phyloP scores from a whole-genome alignment of 1,284 basidiomycete species.

The Ceratobasidium sp. region DNA sequence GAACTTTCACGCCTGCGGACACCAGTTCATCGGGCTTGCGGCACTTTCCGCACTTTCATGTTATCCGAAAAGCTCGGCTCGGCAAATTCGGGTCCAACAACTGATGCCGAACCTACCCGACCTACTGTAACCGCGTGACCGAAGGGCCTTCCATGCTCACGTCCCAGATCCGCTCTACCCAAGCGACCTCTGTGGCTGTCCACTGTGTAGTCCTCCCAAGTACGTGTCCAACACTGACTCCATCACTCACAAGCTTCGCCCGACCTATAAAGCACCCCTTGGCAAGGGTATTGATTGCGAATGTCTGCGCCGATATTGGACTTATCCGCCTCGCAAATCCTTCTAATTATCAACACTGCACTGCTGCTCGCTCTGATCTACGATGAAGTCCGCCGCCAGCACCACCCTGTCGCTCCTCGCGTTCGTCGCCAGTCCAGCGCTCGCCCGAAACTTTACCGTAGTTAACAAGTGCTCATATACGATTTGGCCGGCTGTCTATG shows the following conservation, averaged over 20 bases:
- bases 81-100: neutral
- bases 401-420: constrained; percentile 50
- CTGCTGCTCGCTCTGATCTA: constrained; percentile 32
- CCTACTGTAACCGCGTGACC: neutral
- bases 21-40: neutral
- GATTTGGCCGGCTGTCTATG: constrained; percentile 48
- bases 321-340: constrained; percentile 11
- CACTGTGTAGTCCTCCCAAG: neutral
- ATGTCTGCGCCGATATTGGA: constrained; percentile 9
- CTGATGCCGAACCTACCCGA: neutral
- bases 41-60: neutral
- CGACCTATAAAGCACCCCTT: neutral
- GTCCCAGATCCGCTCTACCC: neutral
- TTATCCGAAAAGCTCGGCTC: constrained; percentile 5
- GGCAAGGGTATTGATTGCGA: neutral
- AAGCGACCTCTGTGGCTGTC: neutral
- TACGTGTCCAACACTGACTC: neutral
- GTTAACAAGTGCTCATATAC: constrained; percentile 41
- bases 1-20: neutral
- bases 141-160: neutral
- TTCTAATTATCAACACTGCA: constrained; percentile 15
- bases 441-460: constrained; percentile 60
- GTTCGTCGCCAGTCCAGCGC: constrained; percentile 49
- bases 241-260: neutral
- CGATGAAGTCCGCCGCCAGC: constrained; percentile 40